phyloP scores from a whole-genome alignment of 2,329 filamentous ascomycete genomes.

The Curvularia hawaiiensis region DNA sequence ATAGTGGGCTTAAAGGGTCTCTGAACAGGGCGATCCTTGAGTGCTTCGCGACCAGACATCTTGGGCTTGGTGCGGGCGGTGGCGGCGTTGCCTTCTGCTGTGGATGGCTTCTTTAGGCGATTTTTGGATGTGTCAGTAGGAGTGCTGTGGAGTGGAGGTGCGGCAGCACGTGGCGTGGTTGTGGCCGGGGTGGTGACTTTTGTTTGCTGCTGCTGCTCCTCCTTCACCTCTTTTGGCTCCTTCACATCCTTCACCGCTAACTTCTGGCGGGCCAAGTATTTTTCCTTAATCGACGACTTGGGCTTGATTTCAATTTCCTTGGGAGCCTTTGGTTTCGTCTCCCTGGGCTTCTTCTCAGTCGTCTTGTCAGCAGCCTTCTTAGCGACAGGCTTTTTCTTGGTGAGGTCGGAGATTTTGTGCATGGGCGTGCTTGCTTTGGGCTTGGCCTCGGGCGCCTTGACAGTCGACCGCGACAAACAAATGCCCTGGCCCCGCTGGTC shows the following conservation, averaged over 20 bases:
- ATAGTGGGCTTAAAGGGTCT: constrained; percentile 38
- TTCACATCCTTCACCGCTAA: constrained; percentile 28
- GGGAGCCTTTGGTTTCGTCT: constrained; percentile 16
- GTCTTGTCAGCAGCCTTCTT: constrained; percentile 54
- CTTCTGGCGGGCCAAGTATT: constrained; percentile 27
- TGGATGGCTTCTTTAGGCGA: constrained; percentile 36
- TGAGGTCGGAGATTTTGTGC: constrained; percentile 48
- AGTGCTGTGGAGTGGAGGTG: constrained; percentile 26
- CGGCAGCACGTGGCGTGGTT: constrained; percentile 24
- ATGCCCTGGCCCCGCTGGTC: constrained; percentile 67
- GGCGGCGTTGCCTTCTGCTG: constrained; percentile 28
- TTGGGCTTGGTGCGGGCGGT: constrained; percentile 41
- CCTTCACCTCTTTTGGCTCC: constrained; percentile 32
- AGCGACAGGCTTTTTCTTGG: constrained; percentile 50
- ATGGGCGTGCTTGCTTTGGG: constrained; percentile 42
- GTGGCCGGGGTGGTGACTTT: constrained; percentile 26
- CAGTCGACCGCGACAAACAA: constrained; percentile 63
- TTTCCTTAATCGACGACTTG: constrained; percentile 37
- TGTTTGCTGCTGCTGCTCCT: constrained; percentile 16
- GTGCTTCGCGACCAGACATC: constrained; percentile 30
- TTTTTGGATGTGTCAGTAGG: constrained; percentile 34
- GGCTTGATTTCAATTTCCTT: constrained; percentile 25
- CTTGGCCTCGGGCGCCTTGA: constrained; percentile 49
- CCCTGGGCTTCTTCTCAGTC: constrained; percentile 29
- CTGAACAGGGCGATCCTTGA: constrained; percentile 23